Conservation (phyloP, 441 rosid genomes). For the Isatis lusitanica region DNA sequence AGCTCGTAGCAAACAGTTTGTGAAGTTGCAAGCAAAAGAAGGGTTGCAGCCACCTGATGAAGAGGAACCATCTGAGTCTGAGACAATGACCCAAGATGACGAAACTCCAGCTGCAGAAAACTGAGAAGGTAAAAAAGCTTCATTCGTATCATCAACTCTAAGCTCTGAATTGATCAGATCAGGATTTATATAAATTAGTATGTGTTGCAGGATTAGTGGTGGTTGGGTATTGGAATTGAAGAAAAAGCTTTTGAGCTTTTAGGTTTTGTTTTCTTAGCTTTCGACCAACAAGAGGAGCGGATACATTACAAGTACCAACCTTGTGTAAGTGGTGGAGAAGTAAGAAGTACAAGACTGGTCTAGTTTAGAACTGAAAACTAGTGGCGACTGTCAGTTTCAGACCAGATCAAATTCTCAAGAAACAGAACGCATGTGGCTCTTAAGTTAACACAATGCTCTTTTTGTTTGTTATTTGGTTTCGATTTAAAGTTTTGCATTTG, state of each 20-base stretch:
- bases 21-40: slow-evolving; percentile 51
- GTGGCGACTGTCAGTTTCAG: slow-evolving; percentile 15
- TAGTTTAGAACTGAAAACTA: slow-evolving; percentile 11
- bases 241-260: slow-evolving; percentile 4
- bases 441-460: neutral
- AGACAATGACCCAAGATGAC: slow-evolving; percentile 9
- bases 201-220: slow-evolving; percentile 18
- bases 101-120: slow-evolving; percentile 17
- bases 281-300: slow-evolving; percentile 1
- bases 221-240: slow-evolving; percentile 8
- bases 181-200: neutral
- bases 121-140: neutral
- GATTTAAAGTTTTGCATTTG: neutral
- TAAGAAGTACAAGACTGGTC: slow-evolving; percentile 9
- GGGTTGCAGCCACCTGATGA: slow-evolving; percentile 40
- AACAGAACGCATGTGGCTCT: slow-evolving; percentile 17
- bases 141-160: neutral
- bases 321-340: neutral
- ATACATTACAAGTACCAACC: slow-evolving; percentile 7
- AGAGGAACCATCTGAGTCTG: slow-evolving; percentile 40
- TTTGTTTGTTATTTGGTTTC: neutral
- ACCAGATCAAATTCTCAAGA: slow-evolving; percentile 6
- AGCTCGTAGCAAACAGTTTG: slow-evolving; percentile 71
- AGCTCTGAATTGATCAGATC: neutral
- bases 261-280: neutral